Evolutionary conservation across 2,329 filamentous ascomycete genomes (phyloP).

Genomic region (Diatrype stigma): DNA sequence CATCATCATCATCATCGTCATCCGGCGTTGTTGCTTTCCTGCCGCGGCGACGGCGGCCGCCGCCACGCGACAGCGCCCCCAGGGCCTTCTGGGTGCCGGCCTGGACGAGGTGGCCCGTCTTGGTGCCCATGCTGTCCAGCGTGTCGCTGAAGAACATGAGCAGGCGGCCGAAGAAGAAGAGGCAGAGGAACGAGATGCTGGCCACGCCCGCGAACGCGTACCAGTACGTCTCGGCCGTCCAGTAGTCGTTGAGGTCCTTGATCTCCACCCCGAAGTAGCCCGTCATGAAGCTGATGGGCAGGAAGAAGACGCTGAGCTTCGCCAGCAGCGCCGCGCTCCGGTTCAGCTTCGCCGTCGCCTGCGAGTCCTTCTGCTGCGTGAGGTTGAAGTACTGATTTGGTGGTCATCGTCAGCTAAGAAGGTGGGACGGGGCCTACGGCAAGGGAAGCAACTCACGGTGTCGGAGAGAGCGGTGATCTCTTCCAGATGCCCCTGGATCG

Average conservation of each 20-base stretch:
- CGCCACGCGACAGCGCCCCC: no score
- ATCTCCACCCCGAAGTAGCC: constrained; percentile 70
- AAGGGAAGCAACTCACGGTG: constrained; percentile 44
- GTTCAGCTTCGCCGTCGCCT: constrained; percentile 67
- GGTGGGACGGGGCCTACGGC: no score
- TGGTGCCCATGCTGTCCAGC: constrained; percentile 33
- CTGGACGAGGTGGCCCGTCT: constrained; percentile 12
- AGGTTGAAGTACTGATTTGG: constrained; percentile 66
- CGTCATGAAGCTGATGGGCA: constrained; percentile 71
- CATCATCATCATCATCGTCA: no score
- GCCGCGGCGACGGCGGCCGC: no score
- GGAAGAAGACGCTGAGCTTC: constrained; percentile 71
- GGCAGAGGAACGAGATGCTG: constrained; percentile 50
- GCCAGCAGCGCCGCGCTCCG: constrained; percentile 68
- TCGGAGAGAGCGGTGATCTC: constrained; percentile 68
- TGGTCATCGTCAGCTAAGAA: no score
- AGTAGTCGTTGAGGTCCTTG: constrained; percentile 49
- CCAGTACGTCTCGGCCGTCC: constrained; percentile 64
- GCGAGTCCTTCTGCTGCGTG: constrained; percentile 70
- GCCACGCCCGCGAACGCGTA: constrained; percentile 61
- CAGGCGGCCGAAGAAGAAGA: constrained; percentile 50
- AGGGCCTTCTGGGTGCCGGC: background rate
- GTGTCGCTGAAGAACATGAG: constrained; percentile 43
- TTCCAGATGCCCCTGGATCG: constrained; percentile 59
- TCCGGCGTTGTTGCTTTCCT: no score